Evolutionary conservation across 2,329 filamentous ascomycete genomes (phyloP).

Genomic region (Zarea fungicola): DNA sequence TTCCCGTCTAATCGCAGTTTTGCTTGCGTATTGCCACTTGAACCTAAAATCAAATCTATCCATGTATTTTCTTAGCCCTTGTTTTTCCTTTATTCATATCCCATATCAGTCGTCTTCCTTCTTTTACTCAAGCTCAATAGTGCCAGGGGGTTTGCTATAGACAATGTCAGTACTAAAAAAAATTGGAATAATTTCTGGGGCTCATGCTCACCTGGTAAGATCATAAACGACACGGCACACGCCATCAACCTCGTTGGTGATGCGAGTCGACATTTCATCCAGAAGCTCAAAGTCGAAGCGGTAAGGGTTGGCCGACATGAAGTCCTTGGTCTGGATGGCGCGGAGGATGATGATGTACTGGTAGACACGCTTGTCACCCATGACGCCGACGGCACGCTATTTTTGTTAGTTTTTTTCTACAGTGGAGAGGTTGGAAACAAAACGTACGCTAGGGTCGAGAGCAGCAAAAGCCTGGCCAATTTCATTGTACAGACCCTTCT

Average conservation of each 20-base stretch:
- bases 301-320: constrained; percentile 72
- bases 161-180: constrained; percentile 2
- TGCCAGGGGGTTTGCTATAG: constrained; percentile 58
- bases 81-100: no score
- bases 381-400: constrained; percentile 30
- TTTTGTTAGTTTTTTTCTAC: constrained; percentile 18
- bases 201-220: constrained; percentile 39
- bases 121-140: constrained; percentile 70
- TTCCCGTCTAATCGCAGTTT: no score
- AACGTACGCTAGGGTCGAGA: constrained; percentile 8
- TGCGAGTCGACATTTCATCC: constrained; percentile 58
- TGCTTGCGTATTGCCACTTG: no score
- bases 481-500: constrained; percentile 66
- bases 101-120: no score
- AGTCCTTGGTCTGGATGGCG: constrained; percentile 37
- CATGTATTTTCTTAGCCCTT: no score
- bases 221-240: constrained; percentile 69
- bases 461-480: constrained; percentile 21
- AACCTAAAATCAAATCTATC: no score
- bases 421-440: background rate
- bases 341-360: constrained; percentile 32
- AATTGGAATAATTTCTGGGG: background rate
- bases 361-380: constrained; percentile 60
- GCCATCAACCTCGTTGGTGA: constrained; percentile 62
- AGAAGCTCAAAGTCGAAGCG: constrained; percentile 62